Evolutionary conservation across 139 green algal genomes (phyloP), one percentile per base, ranked within the genome.

Genomic region (Raphidocelis subcapitata): DNA sequence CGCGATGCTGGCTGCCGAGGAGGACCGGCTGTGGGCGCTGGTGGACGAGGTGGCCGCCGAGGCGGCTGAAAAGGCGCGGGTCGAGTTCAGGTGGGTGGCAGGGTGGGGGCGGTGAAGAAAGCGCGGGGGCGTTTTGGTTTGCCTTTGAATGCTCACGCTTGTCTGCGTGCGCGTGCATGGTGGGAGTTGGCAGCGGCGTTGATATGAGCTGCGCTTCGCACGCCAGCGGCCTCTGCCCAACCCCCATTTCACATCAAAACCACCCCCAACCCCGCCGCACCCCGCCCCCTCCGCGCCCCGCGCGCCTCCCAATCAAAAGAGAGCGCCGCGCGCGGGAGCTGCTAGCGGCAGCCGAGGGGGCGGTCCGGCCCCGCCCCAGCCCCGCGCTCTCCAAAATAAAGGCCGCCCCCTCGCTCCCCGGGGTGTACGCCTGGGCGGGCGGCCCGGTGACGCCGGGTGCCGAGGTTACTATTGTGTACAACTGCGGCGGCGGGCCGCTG

Each of bases 361-460:
- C 88, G 26, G 89, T 86, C 5, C 74, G 68, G 1, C 83, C 90
- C 76, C 75, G 87, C 36, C 77, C 86, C 21, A 67, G 78, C 18
- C 37, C 70, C 4, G 80, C 80, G n/a, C 52, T 88, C n/a, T 37
- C 56, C 2, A 57, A 64, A 0, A 41, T 88, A 23, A 55, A 51
- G 32, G 75, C 76, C 4, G 66, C 70, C 29, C n/a, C 71, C 44
- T 44, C 32, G 1, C 32, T 65, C 36, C n/a, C 64, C 0, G 74
- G 69, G 1, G 80, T 91, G 59, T 94, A 79, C 61, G 67, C 46
- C 8, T 94, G 89, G 89, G 62, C 36, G 21, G 69, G 70, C 31
- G 44, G 63, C 3, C 86, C 86, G 1, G 29, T 74, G 21, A 68
- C 62, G 41, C 57, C 69, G 12, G 69, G 69, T 1, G 41, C 8